Evolutionary conservation across 768 basidiomycete genomes (phyloP).

Genomic region (Lentinula lateritia): DNA sequence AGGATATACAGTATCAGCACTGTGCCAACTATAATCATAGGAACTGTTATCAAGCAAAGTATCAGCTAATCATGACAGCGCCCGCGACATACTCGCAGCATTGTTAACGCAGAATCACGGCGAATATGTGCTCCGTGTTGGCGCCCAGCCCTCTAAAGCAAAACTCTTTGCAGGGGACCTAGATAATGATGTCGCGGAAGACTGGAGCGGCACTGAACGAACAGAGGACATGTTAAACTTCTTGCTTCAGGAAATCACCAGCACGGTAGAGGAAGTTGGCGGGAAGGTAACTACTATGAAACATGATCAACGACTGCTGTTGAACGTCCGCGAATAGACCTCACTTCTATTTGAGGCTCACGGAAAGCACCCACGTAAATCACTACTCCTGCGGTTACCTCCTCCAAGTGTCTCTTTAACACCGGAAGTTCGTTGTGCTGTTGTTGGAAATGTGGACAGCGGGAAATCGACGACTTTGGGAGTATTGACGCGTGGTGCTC

Average conservation of each 20-base stretch:
- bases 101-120: conserved; percentile 65
- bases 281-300: conserved; percentile 51
- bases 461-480: conserved; percentile 95
- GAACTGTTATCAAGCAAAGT: conserved; percentile 37
- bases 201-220: conserved; percentile 49
- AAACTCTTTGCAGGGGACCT: conserved; percentile 52
- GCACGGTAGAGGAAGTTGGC: conserved; percentile 68
- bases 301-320: not conserved
- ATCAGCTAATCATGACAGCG: conserved; percentile 41
- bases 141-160: conserved; percentile 54
- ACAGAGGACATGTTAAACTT: conserved; percentile 47
- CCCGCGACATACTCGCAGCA: conserved; percentile 59
- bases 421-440: conserved; percentile 93
- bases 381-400: conserved; percentile 67
- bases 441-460: conserved; percentile 92
- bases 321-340: conserved; percentile 29
- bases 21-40: conserved; percentile 23
- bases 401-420: conserved; percentile 69
- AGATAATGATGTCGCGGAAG: conserved; percentile 33
- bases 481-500: conserved; percentile 85
- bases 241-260: conserved; percentile 38
- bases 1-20: not conserved
- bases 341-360: conserved; percentile 48
- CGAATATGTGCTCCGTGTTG: conserved; percentile 73
- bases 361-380: conserved; percentile 45